A percentile compares a stretch with the other conserved stretches of the same genome.
phyloP scores from a whole-genome alignment of 257 asterid genomes.

The Nicotiana otophora region DNA sequence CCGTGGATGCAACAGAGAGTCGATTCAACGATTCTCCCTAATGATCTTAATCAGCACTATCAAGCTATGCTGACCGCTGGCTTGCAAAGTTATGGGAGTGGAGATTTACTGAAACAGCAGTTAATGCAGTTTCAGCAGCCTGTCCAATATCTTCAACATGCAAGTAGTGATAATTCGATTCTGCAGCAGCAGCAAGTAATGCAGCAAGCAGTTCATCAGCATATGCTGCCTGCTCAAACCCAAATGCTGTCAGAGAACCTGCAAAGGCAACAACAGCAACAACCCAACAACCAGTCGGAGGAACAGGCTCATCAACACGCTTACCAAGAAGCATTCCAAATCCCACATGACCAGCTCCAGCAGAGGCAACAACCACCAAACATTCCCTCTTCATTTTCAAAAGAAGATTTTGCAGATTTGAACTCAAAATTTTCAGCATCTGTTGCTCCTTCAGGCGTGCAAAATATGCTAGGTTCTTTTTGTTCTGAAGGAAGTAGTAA shows the following conservation, averaged over 20 bases:
- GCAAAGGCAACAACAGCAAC: constrained; percentile 52
- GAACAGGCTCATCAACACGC: constrained; percentile 44
- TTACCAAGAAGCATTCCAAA: constrained; percentile 54
- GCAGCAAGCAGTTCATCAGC: constrained; percentile 47
- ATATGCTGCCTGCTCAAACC: constrained; percentile 53
- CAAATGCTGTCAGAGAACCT: constrained; percentile 59
- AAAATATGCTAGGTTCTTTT: constrained; percentile 63
- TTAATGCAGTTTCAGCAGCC: constrained; percentile 73
- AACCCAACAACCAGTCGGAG: constrained; percentile 38
- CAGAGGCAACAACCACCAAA: constrained; percentile 58
- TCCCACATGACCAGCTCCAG: constrained; percentile 59
- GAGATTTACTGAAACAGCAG: constrained; percentile 65
- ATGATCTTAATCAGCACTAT: constrained; percentile 73
- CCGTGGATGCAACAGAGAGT: constrained; percentile 89
- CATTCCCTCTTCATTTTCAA: constrained; percentile 58
- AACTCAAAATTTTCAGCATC: constrained; percentile 46
- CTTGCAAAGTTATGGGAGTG: constrained; percentile 52
- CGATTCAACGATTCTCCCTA: constrained; percentile 55
- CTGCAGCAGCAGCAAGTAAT: constrained; percentile 49
- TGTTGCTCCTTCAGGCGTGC: constrained; percentile 47
- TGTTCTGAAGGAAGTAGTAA: constrained; percentile 62
- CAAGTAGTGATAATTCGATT: constrained; percentile 41
- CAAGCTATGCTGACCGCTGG: constrained; percentile 77
- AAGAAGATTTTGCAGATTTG: constrained; percentile 45
- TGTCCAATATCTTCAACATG: constrained; percentile 57